Percentiles rank a stretch among this genome's conserved stretches.
Conservation (phyloP, 345 rosid genomes). For the Murraya koenigii region DNA sequence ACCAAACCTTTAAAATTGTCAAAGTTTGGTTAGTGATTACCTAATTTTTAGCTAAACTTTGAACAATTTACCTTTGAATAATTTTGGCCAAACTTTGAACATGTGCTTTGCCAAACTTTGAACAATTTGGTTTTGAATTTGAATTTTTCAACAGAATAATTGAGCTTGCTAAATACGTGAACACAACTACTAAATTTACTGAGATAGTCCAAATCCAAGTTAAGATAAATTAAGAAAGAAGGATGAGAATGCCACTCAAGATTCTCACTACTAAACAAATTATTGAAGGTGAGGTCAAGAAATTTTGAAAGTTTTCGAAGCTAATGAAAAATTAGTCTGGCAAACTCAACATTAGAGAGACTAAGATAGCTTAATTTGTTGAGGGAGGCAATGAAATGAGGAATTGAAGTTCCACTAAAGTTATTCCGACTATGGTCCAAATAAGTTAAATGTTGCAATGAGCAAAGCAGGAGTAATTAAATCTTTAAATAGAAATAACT, state of each 20-base stretch:
- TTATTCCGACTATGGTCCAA: neutral
- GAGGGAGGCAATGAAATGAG: neutral
- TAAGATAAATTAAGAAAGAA: neutral
- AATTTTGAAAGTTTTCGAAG: slow-evolving; percentile 10
- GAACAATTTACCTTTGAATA: too few relatives aligned
- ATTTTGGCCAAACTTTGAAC: too few relatives aligned
- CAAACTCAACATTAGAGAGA: neutral
- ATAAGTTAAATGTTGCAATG: neutral
- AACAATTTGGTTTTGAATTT: too few relatives aligned
- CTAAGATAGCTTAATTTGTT: neutral
- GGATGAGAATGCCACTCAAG: slow-evolving; percentile 1
- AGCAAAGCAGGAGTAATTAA: neutral
- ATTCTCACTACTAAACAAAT: neutral
- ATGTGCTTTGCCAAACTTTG: too few relatives aligned
- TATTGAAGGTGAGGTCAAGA: neutral
- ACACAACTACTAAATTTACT: slow-evolving; percentile 7
- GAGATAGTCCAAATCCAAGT: neutral
- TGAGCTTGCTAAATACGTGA: slow-evolving; percentile 1
- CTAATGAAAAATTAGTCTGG: neutral
- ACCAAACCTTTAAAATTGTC: too few relatives aligned
- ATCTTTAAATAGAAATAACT: neutral
- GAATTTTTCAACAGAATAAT: too few relatives aligned
- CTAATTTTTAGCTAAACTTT: too few relatives aligned
- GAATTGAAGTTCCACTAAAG: neutral
- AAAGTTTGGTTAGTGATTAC: too few relatives aligned